Evolutionary conservation across 371 early-diverging fungal species (phyloP).

Genomic region (Catenaria anguillulae): DNA sequence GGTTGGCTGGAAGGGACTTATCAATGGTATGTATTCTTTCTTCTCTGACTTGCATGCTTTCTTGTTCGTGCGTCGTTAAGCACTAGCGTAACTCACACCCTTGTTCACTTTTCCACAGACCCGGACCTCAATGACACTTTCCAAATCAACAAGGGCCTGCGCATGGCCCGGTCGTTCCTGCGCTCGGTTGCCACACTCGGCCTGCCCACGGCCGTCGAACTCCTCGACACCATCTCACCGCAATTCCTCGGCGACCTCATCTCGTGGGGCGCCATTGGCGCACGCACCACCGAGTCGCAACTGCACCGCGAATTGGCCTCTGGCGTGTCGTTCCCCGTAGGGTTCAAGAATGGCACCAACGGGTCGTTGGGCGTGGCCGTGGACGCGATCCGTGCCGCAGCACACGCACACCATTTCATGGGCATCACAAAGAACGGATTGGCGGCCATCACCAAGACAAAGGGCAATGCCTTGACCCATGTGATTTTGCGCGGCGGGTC

Average conservation of each 20-base stretch:
- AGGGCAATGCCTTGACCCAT: conserved; percentile 53
- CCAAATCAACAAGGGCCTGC: conserved; percentile 79
- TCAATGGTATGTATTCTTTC: too few relatives aligned
- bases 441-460: conserved; percentile 76
- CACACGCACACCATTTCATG: conserved; percentile 77
- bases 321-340: conserved; percentile 82
- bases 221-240: conserved; percentile 69
- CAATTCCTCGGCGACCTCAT: conserved; percentile 68
- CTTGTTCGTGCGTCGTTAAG: too few relatives aligned
- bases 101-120: too few relatives aligned
- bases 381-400: conserved; percentile 76
- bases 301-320: conserved; percentile 75
- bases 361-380: conserved; percentile 71
- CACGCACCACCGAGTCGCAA: conserved; percentile 89
- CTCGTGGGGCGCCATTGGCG: conserved; percentile 66
- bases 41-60: too few relatives aligned
- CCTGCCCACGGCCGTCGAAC: conserved; percentile 72
- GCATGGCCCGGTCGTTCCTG: conserved; percentile 55
- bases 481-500: conserved; percentile 67
- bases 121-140: conserved; percentile 38
- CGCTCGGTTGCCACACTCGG: too few relatives aligned
- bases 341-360: conserved; percentile 79
- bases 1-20: conserved; percentile 30
- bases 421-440: conserved; percentile 92
- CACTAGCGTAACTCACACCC: too few relatives aligned